Evolutionary conservation across 345 rosid genomes (phyloP).

Genomic region (Euphorbia peplus): DNA sequence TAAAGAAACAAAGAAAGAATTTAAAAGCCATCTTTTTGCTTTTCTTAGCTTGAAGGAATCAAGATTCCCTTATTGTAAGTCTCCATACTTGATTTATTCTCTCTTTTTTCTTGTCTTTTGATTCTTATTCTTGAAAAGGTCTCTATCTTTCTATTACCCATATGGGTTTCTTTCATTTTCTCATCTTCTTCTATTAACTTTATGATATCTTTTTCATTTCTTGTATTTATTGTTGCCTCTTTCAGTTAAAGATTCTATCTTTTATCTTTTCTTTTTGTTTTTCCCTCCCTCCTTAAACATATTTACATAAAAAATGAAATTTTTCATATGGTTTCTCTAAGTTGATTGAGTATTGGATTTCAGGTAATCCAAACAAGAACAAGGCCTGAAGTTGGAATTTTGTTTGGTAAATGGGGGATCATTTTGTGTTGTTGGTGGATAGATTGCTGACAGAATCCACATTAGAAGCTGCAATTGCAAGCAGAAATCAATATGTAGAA

Average conservation of each 20-base stretch:
- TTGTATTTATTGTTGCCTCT: conserved; percentile 12
- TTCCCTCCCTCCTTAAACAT: not conserved
- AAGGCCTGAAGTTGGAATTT: no score
- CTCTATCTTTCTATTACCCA: conserved; percentile 28
- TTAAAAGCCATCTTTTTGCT: no score
- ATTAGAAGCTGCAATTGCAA: conserved; percentile 71
- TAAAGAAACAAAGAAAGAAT: conserved; percentile 12
- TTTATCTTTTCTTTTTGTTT: not conserved
- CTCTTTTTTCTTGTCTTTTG: no score
- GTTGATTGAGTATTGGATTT: conserved; percentile 7
- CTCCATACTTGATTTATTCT: conserved; percentile 23
- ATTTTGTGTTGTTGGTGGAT: conserved; percentile 84
- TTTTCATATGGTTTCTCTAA: no score
- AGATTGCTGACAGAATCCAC: conserved; percentile 84
- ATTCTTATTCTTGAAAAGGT: conserved; percentile 17
- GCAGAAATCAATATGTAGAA: conserved; percentile 51
- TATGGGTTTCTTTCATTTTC: conserved; percentile 26
- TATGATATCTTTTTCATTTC: conserved; percentile 12
- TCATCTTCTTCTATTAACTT: conserved; percentile 10
- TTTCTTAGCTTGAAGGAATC: conserved; percentile 52
- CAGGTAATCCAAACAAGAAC: conserved; percentile 25
- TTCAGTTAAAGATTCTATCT: conserved; percentile 10
- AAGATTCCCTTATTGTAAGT: conserved; percentile 64
- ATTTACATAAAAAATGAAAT: no score
- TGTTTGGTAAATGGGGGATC: conserved; percentile 69